Evolutionary conservation across 2,329 filamentous ascomycete species (phyloP).

Genomic region (Elsinoe arachidis): DNA sequence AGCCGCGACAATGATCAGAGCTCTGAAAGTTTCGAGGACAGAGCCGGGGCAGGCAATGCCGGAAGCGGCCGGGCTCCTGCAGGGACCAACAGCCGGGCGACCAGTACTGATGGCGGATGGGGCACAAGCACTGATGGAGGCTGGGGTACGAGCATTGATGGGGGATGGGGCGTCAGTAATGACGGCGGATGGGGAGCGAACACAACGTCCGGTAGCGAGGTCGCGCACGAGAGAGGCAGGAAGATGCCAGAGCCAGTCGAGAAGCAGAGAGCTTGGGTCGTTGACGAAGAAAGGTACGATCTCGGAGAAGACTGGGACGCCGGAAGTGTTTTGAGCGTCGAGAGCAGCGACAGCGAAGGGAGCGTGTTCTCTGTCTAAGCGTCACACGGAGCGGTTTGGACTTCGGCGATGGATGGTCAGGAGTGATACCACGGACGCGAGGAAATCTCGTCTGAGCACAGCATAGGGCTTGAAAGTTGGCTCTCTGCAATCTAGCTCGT

Average conservation of each 20-base stretch:
- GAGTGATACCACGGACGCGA: neutral
- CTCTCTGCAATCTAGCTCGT: no score
- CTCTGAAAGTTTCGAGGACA: no score
- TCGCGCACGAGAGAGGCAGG: neutral
- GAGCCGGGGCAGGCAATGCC: no score
- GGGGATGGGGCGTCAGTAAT: no score
- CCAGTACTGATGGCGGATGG: neutral
- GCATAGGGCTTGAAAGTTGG: no score
- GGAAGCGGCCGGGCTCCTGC: neutral
- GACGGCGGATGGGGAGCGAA: neutral
- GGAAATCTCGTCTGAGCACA: no score
- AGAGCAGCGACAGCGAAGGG: conserved; percentile 9
- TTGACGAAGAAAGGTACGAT: neutral
- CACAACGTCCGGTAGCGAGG: neutral
- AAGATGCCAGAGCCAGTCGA: neutral
- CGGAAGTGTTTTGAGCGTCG: conserved; percentile 3
- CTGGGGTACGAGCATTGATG: neutral
- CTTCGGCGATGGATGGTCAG: neutral
- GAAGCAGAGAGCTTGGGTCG: neutral
- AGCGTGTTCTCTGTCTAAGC: conserved; percentile 5
- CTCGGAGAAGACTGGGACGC: conserved; percentile 9
- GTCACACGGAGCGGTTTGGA: neutral
- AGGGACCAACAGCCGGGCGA: no score
- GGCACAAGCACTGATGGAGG: neutral
- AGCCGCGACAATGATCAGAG: no score